These are phyloP conservation scores for Coccomyxa subellipsoidea DNA, from an alignment of 163 green algal species.

Conservation along the genomic window DNA sequence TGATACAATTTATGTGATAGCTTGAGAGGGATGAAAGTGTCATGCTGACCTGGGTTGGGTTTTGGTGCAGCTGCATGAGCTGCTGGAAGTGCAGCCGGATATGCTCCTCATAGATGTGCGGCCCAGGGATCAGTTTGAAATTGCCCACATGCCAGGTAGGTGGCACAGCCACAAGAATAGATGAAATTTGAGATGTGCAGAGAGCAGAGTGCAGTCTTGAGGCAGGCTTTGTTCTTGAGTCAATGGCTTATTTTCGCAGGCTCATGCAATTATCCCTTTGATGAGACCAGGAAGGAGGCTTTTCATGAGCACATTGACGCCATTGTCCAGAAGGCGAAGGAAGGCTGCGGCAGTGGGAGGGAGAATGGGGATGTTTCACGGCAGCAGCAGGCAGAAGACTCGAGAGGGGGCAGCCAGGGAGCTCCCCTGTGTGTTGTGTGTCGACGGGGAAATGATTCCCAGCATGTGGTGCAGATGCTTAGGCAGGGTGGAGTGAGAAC, in stretches of 20 bases:
- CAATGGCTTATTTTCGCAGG: slow-evolving; percentile 5
- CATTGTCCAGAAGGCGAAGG: neutral
- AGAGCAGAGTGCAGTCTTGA: no score
- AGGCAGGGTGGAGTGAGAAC: slow-evolving; percentile 43
- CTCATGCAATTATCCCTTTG: slow-evolving; percentile 59
- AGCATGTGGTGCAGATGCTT: slow-evolving; percentile 72
- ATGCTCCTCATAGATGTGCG: slow-evolving; percentile 76
- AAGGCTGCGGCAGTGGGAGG: neutral
- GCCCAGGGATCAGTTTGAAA: slow-evolving; percentile 65
- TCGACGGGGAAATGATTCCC: slow-evolving; percentile 91
- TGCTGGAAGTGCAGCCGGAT: neutral
- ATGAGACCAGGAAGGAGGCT: slow-evolving; percentile 31
- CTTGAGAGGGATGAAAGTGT: neutral
- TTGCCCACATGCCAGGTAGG: slow-evolving; percentile 67
- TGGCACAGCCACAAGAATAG: neutral
- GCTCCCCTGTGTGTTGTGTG: slow-evolving; percentile 64
- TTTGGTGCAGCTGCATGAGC: neutral
- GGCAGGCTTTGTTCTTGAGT: neutral
- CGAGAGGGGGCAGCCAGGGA: neutral
- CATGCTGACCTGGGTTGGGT: neutral
- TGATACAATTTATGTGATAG: no score
- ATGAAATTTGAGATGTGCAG: no score
- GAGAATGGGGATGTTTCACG: neutral
- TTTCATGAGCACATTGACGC: slow-evolving; percentile 15
- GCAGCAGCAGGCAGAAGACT: neutral